Evolutionary conservation across 495 filamentous ascomycete species (phyloP).

Genomic region (Podospora anserina): DNA sequence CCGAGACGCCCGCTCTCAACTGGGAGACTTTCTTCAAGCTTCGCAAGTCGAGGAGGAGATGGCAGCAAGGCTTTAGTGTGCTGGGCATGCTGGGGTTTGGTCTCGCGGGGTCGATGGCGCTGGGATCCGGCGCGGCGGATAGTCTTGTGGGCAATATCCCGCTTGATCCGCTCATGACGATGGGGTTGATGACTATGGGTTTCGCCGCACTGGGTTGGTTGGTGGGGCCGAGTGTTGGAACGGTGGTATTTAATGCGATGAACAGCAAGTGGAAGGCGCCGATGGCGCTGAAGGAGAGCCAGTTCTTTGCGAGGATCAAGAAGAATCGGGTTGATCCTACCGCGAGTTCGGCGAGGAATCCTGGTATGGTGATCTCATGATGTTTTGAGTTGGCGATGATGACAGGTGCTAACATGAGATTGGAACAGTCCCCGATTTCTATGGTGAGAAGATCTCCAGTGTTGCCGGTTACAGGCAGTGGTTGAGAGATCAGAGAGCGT

Average conservation of each 20-base stretch:
- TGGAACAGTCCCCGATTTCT: conserved; percentile 57
- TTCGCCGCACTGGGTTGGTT: conserved; percentile 81
- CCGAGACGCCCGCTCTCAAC: conserved; percentile 51
- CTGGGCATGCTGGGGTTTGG: conserved; percentile 58
- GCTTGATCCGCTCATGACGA: conserved; percentile 80
- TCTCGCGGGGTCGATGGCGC: conserved; percentile 56
- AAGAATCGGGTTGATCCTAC: conserved; percentile 84
- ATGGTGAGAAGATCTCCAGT: conserved; percentile 93
- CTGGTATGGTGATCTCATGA: conserved; percentile 44
- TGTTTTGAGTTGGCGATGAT: background rate
- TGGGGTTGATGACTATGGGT: conserved; percentile 70
- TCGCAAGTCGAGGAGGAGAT: conserved; percentile 75
- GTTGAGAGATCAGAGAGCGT: conserved; percentile 97
- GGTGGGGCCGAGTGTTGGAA: conserved; percentile 74
- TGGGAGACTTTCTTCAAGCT: conserved; percentile 95
- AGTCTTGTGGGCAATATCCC: conserved; percentile 60
- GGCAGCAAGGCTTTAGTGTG: conserved; percentile 73
- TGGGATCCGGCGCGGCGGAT: conserved; percentile 66
- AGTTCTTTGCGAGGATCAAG: conserved; percentile 85
- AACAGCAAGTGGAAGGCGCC: conserved; percentile 62
- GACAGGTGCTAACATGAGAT: conserved; percentile 6
- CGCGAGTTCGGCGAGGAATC: conserved; percentile 52
- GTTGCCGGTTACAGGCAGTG: conserved; percentile 87
- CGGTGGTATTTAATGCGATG: conserved; percentile 66
- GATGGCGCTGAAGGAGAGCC: conserved; percentile 81